Conservation (phyloP, 768 basidiomycete species). For the Xerocomus spinulosus region DNA sequence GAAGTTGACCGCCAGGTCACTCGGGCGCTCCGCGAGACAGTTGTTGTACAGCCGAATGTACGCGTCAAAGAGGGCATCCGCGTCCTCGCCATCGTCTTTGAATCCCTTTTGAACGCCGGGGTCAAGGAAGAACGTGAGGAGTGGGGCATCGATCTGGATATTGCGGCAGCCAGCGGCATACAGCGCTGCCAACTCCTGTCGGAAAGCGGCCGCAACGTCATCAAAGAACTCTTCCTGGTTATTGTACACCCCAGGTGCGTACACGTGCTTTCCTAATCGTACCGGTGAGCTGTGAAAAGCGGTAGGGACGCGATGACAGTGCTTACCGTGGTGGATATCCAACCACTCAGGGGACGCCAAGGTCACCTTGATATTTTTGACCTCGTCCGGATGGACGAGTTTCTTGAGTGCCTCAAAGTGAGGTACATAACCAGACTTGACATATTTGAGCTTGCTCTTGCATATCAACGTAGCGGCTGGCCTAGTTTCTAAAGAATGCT, state of each 20-base stretch:
- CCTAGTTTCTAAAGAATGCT: constrained; percentile 12
- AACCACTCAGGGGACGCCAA: constrained; percentile 71
- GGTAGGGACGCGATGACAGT: not conserved
- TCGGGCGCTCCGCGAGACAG: constrained; percentile 34
- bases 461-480: constrained; percentile 22
- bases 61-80: constrained; percentile 59
- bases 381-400: constrained; percentile 56
- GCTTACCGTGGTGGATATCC: constrained; percentile 59
- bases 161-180: constrained; percentile 21
- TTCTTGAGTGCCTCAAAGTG: constrained; percentile 60
- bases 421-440: constrained; percentile 56
- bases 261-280: constrained; percentile 21
- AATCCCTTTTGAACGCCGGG: constrained; percentile 52
- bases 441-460: constrained; percentile 60
- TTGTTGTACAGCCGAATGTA: constrained; percentile 42
- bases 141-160: constrained; percentile 45
- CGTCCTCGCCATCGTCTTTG: constrained; percentile 56
- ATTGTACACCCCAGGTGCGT: constrained; percentile 14
- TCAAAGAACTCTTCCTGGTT: constrained; percentile 41
- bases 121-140: constrained; percentile 63
- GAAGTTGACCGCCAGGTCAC: constrained; percentile 38
- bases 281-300: not conserved
- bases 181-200: not conserved
- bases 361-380: constrained; percentile 65
- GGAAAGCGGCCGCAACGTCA: constrained; percentile 32